Base-by-base conservation (phyloP, 768 basidiomycete genomes). In the Tricholoma sp. region DNA sequence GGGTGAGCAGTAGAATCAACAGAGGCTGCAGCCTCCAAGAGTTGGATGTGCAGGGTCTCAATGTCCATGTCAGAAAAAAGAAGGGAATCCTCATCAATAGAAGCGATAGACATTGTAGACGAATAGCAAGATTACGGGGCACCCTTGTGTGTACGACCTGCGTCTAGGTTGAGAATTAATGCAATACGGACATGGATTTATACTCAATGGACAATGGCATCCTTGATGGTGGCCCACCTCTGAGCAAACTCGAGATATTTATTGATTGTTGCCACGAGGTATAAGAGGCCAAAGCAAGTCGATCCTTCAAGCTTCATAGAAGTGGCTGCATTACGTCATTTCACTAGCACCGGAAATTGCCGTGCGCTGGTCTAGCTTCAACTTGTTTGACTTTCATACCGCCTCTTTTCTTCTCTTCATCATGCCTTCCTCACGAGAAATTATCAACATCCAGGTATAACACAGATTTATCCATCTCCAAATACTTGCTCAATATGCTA, bases 391-490 rank as follows among this genome's bases (percentile, higher is more conserved):
- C 57, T 52, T 53, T 31, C n/a, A 9, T 11, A 22, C 41, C 47
- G 34, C 52, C n/a, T 51, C 34, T 56, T 24, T n/a, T 35, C 51
- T 24, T 37, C 3, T 7, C 32, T 45, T 22, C 54, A 27, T 31
- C 11, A 62, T 59, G 58, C 58, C 55, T 49, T 59, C 61, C 32
- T 74, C 78, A 27, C 84, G 89, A 59, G 91, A 92, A 76, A 91
- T 93, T 56, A 78, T 93, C 69, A 93, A 89, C 71, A 71, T 92
- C 29, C 91, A 92, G 79, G 90, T 79, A 67, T 59, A 72, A 21
- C 31, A 9, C 51, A n/a, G 29, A 34, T 5, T 60, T 34, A 31
- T 35, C 41, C 18, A 12, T 10, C 39, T 29, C 16, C 31, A 51
- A n/a, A 47, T 18, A 2, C 49, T 54, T 59, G 47, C 53, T 56